Conservation (phyloP, 352 stramenopile genomes). For the Globisporangium heterothallicum region DNA sequence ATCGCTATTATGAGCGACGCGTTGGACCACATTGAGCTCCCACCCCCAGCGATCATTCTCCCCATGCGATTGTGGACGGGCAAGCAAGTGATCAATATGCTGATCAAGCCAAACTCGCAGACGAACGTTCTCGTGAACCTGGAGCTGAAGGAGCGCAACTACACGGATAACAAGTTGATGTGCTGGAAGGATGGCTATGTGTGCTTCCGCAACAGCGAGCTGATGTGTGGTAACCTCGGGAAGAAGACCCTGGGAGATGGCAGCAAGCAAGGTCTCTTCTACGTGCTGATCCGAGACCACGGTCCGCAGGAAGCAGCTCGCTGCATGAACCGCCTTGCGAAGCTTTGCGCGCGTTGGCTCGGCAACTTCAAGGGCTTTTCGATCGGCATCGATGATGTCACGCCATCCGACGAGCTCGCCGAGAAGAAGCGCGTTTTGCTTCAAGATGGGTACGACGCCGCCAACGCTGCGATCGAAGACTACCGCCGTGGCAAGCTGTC, state of each 20-base stretch:
- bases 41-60: constrained; percentile 61
- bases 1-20: constrained; percentile 95
- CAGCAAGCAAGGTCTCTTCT: constrained; percentile 98
- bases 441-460: constrained; percentile 75
- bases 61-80: constrained; percentile 95
- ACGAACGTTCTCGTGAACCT: constrained; percentile 80
- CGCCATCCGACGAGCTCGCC: constrained; percentile 91
- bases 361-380: constrained; percentile 97
- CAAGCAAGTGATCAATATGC: constrained; percentile 94
- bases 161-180: constrained; percentile 92
- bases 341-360: constrained; percentile 97
- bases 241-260: constrained; percentile 99
- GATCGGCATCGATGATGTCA: constrained; percentile 99
- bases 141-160: constrained; percentile 96
- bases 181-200: constrained; percentile 98
- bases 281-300: constrained; percentile 97
- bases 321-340: constrained; percentile 98
- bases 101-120: constrained; percentile 87
- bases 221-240: constrained; percentile 97
- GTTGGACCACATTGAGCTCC: constrained; percentile 92
- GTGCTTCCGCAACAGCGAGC: constrained; percentile 95
- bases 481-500: constrained; percentile 93
- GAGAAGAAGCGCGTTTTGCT: constrained; percentile 95
- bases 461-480: constrained; percentile 90
- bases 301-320: constrained; percentile 87